Percentiles rank a stretch among this genome's conserved stretches.
These are phyloP conservation scores for Penicillium griseofulvum DNA, from an alignment of 2,329 filamentous ascomycete species.

Conservation along the genomic window DNA sequence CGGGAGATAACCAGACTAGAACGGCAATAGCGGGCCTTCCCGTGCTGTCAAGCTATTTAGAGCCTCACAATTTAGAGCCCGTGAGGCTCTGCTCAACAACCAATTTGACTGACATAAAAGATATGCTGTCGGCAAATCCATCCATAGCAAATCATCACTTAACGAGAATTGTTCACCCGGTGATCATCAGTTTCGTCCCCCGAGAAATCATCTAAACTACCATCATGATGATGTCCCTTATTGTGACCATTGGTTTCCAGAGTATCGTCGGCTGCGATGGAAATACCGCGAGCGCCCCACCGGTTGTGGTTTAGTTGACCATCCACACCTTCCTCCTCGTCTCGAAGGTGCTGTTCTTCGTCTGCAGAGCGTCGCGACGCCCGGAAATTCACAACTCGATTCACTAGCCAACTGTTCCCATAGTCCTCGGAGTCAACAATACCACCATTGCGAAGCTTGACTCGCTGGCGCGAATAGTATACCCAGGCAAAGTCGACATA, in stretches of 20 bases:
- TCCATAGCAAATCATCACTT: neutral
- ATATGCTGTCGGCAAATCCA: neutral
- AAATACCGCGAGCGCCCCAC: conserved; percentile 60
- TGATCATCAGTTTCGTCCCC: conserved; percentile 5
- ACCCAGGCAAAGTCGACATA: conserved; percentile 97
- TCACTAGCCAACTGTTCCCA: conserved; percentile 78
- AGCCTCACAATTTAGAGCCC: neutral
- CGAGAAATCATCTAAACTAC: conserved; percentile 11
- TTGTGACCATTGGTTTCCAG: conserved; percentile 27
- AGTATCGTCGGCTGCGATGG: conserved; percentile 58
- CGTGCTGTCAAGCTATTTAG: conserved; percentile 1
- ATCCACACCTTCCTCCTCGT: conserved; percentile 30
- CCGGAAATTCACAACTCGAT: conserved; percentile 65
- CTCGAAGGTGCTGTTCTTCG: conserved; percentile 38
- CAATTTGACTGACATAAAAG: neutral
- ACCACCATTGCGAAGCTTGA: conserved; percentile 85
- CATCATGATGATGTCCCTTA: conserved; percentile 7
- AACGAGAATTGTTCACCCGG: conserved; percentile 1
- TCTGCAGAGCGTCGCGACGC: conserved; percentile 32
- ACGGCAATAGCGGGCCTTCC: neutral
- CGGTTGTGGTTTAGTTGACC: conserved; percentile 39
- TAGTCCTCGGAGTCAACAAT: conserved; percentile 89
- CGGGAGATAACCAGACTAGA: conserved; percentile 1
- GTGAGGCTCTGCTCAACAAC: neutral
- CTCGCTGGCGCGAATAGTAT: conserved; percentile 87